Conservation (phyloP, 2,329 filamentous ascomycete genomes). For the Calonectria hongkongensis region DNA sequence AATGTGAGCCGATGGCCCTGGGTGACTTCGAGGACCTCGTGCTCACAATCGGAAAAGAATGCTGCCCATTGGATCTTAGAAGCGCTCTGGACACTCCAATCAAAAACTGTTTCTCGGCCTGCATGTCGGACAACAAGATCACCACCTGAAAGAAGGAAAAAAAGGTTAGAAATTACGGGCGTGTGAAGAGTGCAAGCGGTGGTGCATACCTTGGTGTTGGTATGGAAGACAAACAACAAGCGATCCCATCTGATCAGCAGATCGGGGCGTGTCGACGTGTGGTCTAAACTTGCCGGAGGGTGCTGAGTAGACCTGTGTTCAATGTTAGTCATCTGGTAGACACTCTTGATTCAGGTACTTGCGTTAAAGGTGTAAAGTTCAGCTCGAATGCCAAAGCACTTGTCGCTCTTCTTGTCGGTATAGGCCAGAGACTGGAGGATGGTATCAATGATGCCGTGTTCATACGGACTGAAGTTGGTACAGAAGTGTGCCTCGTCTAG, state of each 20-base stretch:
- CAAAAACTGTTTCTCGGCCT: conserved; percentile 59
- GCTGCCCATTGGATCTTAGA: conserved; percentile 66
- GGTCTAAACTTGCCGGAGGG: conserved; percentile 70
- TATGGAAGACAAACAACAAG: conserved; percentile 70
- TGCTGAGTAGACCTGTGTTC: conserved; percentile 67
- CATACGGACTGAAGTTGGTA: conserved; percentile 70
- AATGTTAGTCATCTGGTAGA: background rate
- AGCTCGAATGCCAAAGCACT: conserved; percentile 62
- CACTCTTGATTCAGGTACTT: conserved; percentile 22
- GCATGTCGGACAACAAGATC: conserved; percentile 63
- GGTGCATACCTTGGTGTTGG: conserved; percentile 52
- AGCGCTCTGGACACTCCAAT: conserved; percentile 59
- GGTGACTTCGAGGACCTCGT: conserved; percentile 70
- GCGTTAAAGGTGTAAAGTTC: conserved; percentile 76
- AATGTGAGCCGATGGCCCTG: conserved; percentile 73
- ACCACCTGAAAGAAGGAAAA: no score
- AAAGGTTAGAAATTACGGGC: background rate
- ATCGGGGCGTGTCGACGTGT: conserved; percentile 73
- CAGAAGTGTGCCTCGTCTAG: conserved; percentile 68
- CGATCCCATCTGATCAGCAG: conserved; percentile 68
- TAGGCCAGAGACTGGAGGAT: conserved; percentile 67
- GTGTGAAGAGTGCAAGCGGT: background rate
- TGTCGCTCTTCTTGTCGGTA: conserved; percentile 48
- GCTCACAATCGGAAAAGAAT: conserved; percentile 72
- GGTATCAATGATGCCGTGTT: conserved; percentile 70